phyloP scores from a whole-genome alignment of 768 basidiomycete genomes.

The Suillus discolor region DNA sequence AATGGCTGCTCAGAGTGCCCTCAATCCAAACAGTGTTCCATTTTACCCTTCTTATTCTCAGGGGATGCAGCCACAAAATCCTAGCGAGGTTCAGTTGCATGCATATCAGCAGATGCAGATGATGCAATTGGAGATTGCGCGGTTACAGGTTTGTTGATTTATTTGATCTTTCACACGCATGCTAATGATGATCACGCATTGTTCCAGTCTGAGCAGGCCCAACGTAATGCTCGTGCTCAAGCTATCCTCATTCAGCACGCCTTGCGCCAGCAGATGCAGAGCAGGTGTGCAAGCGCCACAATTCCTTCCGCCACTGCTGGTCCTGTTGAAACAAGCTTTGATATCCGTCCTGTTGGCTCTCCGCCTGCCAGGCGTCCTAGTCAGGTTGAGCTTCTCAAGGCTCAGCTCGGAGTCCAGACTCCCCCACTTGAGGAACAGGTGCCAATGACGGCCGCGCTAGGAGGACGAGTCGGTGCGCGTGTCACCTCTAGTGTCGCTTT shows the following conservation, averaged over 20 bases:
- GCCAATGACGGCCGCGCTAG: slow-evolving; percentile 81
- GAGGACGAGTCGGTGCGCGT: slow-evolving; percentile 76
- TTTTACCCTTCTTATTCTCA: slow-evolving; percentile 47
- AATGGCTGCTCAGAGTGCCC: slow-evolving; percentile 51
- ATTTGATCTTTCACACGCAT: slow-evolving; percentile 7
- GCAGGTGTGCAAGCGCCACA: slow-evolving; percentile 52
- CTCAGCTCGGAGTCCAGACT: slow-evolving; percentile 52
- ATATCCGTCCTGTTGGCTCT: slow-evolving; percentile 57
- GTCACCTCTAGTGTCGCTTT: slow-evolving; percentile 40
- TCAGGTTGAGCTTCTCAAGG: slow-evolving; percentile 67
- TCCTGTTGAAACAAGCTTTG: slow-evolving; percentile 63
- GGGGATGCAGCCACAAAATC: slow-evolving; percentile 41
- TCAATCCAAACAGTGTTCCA: slow-evolving; percentile 53
- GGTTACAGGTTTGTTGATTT: slow-evolving; percentile 64
- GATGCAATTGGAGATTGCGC: slow-evolving; percentile 82
- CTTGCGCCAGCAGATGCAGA: slow-evolving; percentile 49
- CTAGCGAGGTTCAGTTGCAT: slow-evolving; percentile 54
- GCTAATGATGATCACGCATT: slow-evolving; percentile 14
- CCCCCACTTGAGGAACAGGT: slow-evolving; percentile 54
- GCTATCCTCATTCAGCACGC: slow-evolving; percentile 68
- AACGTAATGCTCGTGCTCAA: slow-evolving; percentile 63
- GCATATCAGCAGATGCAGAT: slow-evolving; percentile 77
- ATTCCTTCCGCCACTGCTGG: slow-evolving; percentile 75
- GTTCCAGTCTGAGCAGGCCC: slow-evolving; percentile 63
- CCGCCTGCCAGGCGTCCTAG: slow-evolving; percentile 67